Evolutionary conservation across 140 eudicot genomes (phyloP), one percentile per base, ranked within the genome.

Genomic region (Cichorium intybus): DNA sequence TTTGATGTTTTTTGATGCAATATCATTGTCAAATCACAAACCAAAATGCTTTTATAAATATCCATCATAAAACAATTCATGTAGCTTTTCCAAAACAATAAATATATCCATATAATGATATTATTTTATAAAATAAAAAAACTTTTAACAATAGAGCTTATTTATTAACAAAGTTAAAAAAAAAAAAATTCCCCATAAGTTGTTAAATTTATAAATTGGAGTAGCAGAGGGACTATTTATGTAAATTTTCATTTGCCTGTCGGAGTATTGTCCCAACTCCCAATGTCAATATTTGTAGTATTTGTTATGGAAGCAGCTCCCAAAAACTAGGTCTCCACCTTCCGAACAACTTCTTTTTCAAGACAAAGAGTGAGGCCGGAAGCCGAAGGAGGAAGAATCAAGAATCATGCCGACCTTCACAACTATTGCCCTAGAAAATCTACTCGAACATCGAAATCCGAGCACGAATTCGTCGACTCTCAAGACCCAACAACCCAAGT

Each of bases 391-490:
- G 49, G 20, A 43, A 43, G 49, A 43, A 15, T 43, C 49, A 43
- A 43, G 49, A 43, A 43, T 28, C 15, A 83, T 83, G 90, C 90
- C 90, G 24, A 80, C 86, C 2, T 84, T 80, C 47, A 70, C 90
- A 2, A 60, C 81, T 0, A 66, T 77, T 7, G 79, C 79, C 4
- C 49, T 76, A 2, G 79, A 80, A 39, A 76, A 61, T 52, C 29
- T 80, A 6, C 71, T 80, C 24, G 83, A 80, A 11, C 77, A 78
- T 18, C 54, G 76, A 17, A 54, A 60, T 31, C 61, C 66, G 29
- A 18, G 31, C 62, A 59, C 39, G 39, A 28, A 50, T 31, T 71
- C 79, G 33, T 53, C 73, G 50, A 61, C 70, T 53, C 16, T 41
- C 18, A 21, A 53, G 47, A 64, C 15, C 34, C 52, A 50, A 23